A percentile compares a stretch with the other conserved stretches of the same genome.
These are phyloP conservation scores for Zea mays DNA, from an alignment of 176 grass and related monocot genomes.

Conservation along the genomic window Zm-B73-REFERENCE-NAM-5.0 NC_050097.1:15247001-15247500, in stretches of 20 bases:
- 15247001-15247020: conserved; percentile 26
- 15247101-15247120: not conserved
- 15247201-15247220: not conserved
- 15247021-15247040: not conserved
- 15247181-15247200: not conserved
- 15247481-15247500: no score
- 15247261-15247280: not conserved
- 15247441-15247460: not conserved
- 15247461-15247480: no score
- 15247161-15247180: not conserved
- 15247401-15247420: not conserved
- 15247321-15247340: not conserved
- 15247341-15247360: not conserved
- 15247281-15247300: conserved; percentile 15
- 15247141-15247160: not conserved
- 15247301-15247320: not conserved
- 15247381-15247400: not conserved
- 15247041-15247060: conserved; percentile 5
- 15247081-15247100: conserved; percentile 6
- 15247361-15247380: not conserved
- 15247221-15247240: not conserved
- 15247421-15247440: not conserved
- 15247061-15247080: conserved; percentile 30
- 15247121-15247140: conserved; percentile 1
- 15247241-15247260: not conserved